Percentiles rank a stretch among this genome's conserved stretches.
phyloP scores from a whole-genome alignment of 345 rosid species.

The Crucihimalaya himalaica region DNA sequence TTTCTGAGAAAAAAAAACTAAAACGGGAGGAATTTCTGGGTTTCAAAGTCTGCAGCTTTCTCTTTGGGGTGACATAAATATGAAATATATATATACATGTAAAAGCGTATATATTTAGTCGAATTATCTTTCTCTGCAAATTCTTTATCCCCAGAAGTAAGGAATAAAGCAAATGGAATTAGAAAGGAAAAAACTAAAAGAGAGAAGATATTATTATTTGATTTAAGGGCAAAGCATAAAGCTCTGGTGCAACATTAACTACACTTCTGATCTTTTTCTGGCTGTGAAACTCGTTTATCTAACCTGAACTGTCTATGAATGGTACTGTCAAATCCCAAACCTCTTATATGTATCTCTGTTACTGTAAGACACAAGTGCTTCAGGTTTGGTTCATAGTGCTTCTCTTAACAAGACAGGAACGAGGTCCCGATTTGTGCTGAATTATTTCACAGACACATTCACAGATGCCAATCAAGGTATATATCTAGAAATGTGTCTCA shows the following conservation, averaged over 20 bases:
- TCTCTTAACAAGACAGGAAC: slow-evolving; percentile 6
- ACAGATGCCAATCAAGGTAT: slow-evolving; percentile 1
- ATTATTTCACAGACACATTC: background rate
- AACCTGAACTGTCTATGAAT: background rate
- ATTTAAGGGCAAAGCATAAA: slow-evolving; percentile 36
- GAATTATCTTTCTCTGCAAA: slow-evolving; percentile 8
- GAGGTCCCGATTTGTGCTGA: slow-evolving; percentile 5
- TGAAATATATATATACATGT: background rate
- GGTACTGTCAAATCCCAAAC: background rate
- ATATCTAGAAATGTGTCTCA: background rate
- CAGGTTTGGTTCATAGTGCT: background rate
- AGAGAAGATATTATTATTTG: slow-evolving; percentile 11
- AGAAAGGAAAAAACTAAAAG: background rate
- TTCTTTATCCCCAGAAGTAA: slow-evolving; percentile 23
- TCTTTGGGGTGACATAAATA: slow-evolving; percentile 6
- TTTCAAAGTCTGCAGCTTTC: slow-evolving; percentile 18
- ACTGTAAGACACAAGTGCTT: background rate
- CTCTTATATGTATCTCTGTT: background rate
- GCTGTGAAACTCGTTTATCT: slow-evolving; percentile 30
- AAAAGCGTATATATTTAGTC: background rate
- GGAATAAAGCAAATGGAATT: slow-evolving; percentile 20
- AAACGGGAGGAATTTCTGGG: background rate
- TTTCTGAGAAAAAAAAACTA: background rate
- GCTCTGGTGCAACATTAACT: slow-evolving; percentile 17
- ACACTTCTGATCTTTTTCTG: slow-evolving; percentile 3